A percentile compares a stretch with the other conserved stretches of the same genome.
phyloP scores from a whole-genome alignment of 371 early-diverging fungal genomes.

The Rhizoclosmatium hyalinum region DNA sequence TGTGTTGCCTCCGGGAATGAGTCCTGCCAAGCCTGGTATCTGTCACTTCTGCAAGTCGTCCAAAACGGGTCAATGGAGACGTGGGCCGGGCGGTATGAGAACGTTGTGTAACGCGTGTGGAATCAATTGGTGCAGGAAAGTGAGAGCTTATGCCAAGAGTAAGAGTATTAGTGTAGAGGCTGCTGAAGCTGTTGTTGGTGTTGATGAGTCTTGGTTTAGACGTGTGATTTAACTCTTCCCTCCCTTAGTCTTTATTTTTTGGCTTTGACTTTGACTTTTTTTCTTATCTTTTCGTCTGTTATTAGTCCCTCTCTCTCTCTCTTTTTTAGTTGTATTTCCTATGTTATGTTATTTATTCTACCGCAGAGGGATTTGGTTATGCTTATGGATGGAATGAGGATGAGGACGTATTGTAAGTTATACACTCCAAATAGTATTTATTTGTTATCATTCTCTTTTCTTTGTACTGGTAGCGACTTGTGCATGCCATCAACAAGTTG shows the following conservation, averaged over 20 bases:
- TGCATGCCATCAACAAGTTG: not conserved
- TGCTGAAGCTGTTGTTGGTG: conserved; percentile 33
- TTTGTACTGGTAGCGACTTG: not conserved
- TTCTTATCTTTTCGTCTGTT: too few relatives aligned
- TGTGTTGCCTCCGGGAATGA: not conserved
- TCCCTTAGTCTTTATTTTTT: too few relatives aligned
- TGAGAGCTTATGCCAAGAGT: conserved; percentile 26
- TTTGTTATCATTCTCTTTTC: not conserved
- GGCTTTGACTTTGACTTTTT: too few relatives aligned
- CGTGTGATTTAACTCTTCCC: conserved; percentile 1
- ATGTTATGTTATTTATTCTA: too few relatives aligned
- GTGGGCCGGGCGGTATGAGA: conserved; percentile 84
- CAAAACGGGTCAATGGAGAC: conserved; percentile 89
- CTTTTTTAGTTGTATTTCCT: too few relatives aligned
- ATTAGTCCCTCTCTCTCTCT: too few relatives aligned
- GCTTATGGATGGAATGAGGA: too few relatives aligned
- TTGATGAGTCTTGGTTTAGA: conserved; percentile 29
- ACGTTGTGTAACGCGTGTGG: conserved; percentile 83
- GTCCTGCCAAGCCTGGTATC: conserved; percentile 20
- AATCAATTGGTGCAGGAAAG: conserved; percentile 40
- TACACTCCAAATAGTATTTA: not conserved
- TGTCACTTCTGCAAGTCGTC: conserved; percentile 81
- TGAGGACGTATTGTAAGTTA: too few relatives aligned
- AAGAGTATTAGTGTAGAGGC: conserved; percentile 24
- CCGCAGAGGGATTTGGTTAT: too few relatives aligned